Evolutionary conservation across 441 rosid genomes (phyloP), one percentile per base, ranked within the genome.

Genomic region (Pelargonium citronellum): DNA sequence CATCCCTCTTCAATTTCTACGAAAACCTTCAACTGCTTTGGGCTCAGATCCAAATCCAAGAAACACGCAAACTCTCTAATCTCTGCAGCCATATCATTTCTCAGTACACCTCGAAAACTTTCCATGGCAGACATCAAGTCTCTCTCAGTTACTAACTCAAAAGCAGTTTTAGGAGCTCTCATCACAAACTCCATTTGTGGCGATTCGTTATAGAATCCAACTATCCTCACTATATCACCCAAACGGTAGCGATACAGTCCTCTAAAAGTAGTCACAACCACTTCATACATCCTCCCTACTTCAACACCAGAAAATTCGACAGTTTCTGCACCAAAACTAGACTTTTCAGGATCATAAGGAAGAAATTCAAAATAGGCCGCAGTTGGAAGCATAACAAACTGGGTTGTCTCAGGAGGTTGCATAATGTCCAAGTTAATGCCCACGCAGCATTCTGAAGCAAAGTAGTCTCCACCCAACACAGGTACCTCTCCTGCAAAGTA

Each of bases 341-440:
- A 66, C 66, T 76, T 67, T 12, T 70, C 53, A 64, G 71, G 22
- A 77, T 75, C 77, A 24, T 72, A 82, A 0, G 84, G 80, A 64
- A 85, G 84, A 69, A 86, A 86, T 76, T 86, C 87, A 5, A 83
- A 82, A 71, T 80, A 84, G 57, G 81, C 86, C 0, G 79, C 81
- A 0, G 81, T 84, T 41, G 86, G 87, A 72, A 83, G 87, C 74
- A 82, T 72, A 12, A 78, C 77, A 11, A 75, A 83, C 53, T 70
- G 66, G 58, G 85, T 80, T 13, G 22, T 62, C 66, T 82, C 79
- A 0, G 85, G 87, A 49, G 83, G 82, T 64, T 82, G 83, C 11
- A 7, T 47, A 13, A 69, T 76, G 72, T 82, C 83, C 70, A 86
- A 71, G 71, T 86, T 86, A 73, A 82, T 74, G 19, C 74, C 86